Evolutionary conservation across 495 filamentous ascomycete genomes (phyloP).

Genomic region (Choiromyces venosus): DNA sequence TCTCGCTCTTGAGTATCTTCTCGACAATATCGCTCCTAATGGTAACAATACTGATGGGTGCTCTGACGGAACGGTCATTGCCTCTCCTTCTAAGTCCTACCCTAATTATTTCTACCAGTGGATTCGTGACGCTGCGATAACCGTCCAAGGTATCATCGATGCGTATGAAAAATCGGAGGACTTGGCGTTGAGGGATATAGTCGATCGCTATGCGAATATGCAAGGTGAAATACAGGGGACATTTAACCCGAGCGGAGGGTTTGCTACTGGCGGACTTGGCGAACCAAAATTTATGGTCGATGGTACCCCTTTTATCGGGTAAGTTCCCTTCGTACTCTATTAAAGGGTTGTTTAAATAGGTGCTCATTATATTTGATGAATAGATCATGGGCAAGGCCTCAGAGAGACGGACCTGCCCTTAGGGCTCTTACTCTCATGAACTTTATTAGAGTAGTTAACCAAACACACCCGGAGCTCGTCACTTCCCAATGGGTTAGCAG

Average conservation of each 20-base stretch:
- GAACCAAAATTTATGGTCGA: constrained; percentile 59
- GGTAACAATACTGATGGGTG: constrained; percentile 48
- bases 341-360: neutral
- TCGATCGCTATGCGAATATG: constrained; percentile 53
- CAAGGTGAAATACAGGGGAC: constrained; percentile 53
- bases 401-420: constrained; percentile 57
- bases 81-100: constrained; percentile 52
- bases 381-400: constrained; percentile 58
- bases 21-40: constrained; percentile 57
- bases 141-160: constrained; percentile 53
- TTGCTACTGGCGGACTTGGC: constrained; percentile 51
- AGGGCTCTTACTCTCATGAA: constrained; percentile 49
- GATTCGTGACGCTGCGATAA: constrained; percentile 57
- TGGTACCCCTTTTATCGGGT: constrained; percentile 48
- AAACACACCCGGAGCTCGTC: constrained; percentile 41
- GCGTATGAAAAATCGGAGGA: constrained; percentile 48
- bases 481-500: constrained; percentile 39
- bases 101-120: constrained; percentile 59
- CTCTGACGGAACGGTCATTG: constrained; percentile 52
- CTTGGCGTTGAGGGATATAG: constrained; percentile 43
- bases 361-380: constrained; percentile 26
- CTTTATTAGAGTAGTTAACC: constrained; percentile 44
- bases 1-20: constrained; percentile 50
- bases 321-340: constrained; percentile 3
- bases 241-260: constrained; percentile 53